Evolutionary conservation across 495 filamentous ascomycete genomes (phyloP).

Genomic region (Podospora bellae-mahoneyi): DNA sequence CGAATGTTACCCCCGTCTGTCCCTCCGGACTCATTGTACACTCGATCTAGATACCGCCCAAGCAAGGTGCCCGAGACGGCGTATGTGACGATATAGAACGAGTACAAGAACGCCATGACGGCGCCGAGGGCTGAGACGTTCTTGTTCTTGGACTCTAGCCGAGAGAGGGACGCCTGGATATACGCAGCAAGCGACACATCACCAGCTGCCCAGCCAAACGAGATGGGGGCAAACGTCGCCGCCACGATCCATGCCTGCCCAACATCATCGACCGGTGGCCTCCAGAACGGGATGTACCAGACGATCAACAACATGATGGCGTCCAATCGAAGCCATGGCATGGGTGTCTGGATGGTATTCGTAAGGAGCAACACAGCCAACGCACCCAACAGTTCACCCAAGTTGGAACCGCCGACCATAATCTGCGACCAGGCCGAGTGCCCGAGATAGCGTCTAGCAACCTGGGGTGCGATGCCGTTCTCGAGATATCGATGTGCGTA

Average conservation of each 20-base stretch:
- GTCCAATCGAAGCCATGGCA: constrained; percentile 45
- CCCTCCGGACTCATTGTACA: constrained; percentile 32
- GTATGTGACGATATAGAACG: constrained; percentile 44
- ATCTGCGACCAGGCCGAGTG: constrained; percentile 45
- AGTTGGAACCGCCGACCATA: constrained; percentile 45
- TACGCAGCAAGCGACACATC: constrained; percentile 46
- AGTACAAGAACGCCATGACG: constrained; percentile 49
- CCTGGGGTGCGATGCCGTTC: constrained; percentile 39
- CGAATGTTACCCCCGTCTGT: constrained; percentile 20
- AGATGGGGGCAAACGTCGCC: constrained; percentile 43
- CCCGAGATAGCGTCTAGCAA: constrained; percentile 40
- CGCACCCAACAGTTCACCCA: constrained; percentile 45
- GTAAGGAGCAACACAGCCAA: constrained; percentile 43
- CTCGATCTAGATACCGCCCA: constrained; percentile 39
- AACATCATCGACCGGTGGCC: constrained; percentile 26
- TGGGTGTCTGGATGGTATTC: constrained; percentile 40
- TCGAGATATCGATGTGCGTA: constrained; percentile 48
- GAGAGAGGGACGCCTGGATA: constrained; percentile 42
- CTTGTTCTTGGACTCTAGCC: constrained; percentile 34
- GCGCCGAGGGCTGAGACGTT: constrained; percentile 46
- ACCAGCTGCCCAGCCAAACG: constrained; percentile 48
- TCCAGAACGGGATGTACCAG: constrained; percentile 42
- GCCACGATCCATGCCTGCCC: constrained; percentile 42
- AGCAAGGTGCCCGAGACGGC: constrained; percentile 41
- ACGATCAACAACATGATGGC: constrained; percentile 38